Percentiles rank a stretch among this genome's conserved stretches.
phyloP scores from a whole-genome alignment of 2,329 filamentous ascomycete species.

The Sphaerulina vaccinii region DNA sequence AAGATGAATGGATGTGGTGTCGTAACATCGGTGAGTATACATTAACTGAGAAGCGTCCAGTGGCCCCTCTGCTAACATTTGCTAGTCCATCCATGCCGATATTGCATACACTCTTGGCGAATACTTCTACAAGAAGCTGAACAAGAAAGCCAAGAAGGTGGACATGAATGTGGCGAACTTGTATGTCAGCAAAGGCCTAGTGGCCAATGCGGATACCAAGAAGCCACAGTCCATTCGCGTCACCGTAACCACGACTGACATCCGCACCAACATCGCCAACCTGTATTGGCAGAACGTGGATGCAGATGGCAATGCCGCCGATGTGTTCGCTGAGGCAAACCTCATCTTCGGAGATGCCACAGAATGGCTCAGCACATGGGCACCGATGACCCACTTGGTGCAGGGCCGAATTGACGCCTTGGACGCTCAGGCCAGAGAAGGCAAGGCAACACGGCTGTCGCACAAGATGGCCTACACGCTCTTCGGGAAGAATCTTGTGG shows the following conservation, averaged over 20 bases:
- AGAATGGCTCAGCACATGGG: conserved; percentile 33
- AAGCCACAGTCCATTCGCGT: conserved; percentile 10
- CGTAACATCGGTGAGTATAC: conserved; percentile 47
- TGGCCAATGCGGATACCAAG: conserved; percentile 13
- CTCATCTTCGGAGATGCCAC: conserved; percentile 26
- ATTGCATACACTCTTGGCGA: conserved; percentile 38
- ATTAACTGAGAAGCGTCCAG: neutral
- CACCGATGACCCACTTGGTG: conserved; percentile 31
- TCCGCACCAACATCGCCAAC: neutral
- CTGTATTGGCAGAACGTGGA: conserved; percentile 15
- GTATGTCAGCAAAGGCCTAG: conserved; percentile 35
- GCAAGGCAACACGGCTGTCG: conserved; percentile 32
- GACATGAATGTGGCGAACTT: conserved; percentile 44
- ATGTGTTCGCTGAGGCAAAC: conserved; percentile 28
- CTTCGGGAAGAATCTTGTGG: conserved; percentile 18
- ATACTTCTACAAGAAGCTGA: conserved; percentile 26
- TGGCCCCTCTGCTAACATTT: conserved; percentile 28
- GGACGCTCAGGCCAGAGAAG: conserved; percentile 26
- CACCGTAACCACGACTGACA: conserved; percentile 4
- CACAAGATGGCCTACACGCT: conserved; percentile 36
- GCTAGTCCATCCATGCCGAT: conserved; percentile 40
- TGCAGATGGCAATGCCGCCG: conserved; percentile 1
- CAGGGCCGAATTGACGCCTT: conserved; percentile 32
- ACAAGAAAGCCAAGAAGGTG: neutral
- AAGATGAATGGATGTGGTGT: conserved; percentile 38